Evolutionary conservation across 78 protist species (phyloP), one percentile per base, ranked within the genome.

Genomic region (Guillardia theta): DNA sequence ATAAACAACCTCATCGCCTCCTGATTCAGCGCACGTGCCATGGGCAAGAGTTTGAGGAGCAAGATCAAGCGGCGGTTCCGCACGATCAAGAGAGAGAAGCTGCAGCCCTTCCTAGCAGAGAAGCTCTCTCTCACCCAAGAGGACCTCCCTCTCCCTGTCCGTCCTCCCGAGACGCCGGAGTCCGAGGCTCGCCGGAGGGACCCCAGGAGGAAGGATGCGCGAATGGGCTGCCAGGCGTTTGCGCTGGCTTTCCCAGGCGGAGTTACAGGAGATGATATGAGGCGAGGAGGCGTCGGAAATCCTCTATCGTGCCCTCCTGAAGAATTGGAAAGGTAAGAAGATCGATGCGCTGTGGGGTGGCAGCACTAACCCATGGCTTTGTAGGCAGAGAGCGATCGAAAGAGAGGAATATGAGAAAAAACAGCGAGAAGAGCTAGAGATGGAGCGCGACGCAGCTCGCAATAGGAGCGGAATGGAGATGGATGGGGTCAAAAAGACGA

Each of bases 21-120:
- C n/a, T n/a, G n/a, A n/a, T n/a, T n/a, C n/a, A n/a, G n/a, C n/a
- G n/a, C n/a, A n/a, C n/a, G n/a, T n/a, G n/a, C n/a, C n/a, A 88
- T 88, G 93, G 93, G 93, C 30, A 88, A 88, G 39, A 48, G 70
- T 48, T 48, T 88, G n/a, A 19, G 93, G 19, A 48, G 76, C 93
- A 88, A 88, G 64, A 27, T 88, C 76, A 88, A 88, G 24, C 22
- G 33, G 76, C 21, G 48, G 54, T 88, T 88, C 43, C 22, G 93
- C 10, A 48, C 93, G 4, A 88, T 88, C 93, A 88, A 88, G 62
- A 54, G 93, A 8, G 93, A 88, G 64, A 48, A 48, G 8, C n/a
- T 88, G 45, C 53, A 18, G 1, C 90, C 90, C 24, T 30, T n/a
- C 50, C 0, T 27, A 12, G 33, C 39, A n/a, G 90, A 78, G 33